Evolutionary conservation across 2,329 filamentous ascomycete genomes (phyloP), one percentile per base, ranked within the genome.

Genomic region (Sarocladiaceae sp.): DNA sequence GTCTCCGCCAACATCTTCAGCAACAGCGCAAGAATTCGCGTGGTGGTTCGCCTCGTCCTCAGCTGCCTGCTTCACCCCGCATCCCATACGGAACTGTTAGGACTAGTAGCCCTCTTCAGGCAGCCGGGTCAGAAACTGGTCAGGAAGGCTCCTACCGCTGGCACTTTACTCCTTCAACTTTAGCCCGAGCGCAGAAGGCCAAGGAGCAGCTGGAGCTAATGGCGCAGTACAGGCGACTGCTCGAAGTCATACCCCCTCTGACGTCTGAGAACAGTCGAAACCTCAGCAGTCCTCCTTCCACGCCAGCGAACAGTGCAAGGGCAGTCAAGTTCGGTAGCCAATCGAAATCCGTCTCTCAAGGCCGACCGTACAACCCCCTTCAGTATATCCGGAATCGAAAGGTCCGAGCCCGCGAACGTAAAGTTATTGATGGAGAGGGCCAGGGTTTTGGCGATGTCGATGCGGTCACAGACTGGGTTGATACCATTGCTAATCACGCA

Each of bases 301-400:
- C 73, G 7, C 68, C 27, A 6, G 40, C 27, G 5, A 43, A 29
- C 10, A 27, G 40, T 43, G 40, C 18, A 10, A 18, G 39, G 16
- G 39, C 23, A 11, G 20, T 48, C 23, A 51, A 44, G 4, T 54
- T 53, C 34, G 50, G 51, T 16, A 50, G 48, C 4, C 46, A 51
- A 24, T 68, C 35, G 12, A 53, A 44, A 60, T 47, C 48, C 61
- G 45, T 61, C 62, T 50, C 42, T 66, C 47, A 83, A 6, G 85
- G 85, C 4, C 82, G 90, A 43, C 67, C 72, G 2, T 97, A 97
- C 60, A 95, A 98, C 59, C 93, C 91, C 4, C 66, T 98, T 19
- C 93, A 97, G 62, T 88, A 88, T 54, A 85, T 97, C 45, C 83
- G 93, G 16, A 97, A 98, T 58, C 78, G 91, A 39, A 91, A 90